Evolutionary conservation across 1,284 basidiomycete species (phyloP).

Genomic region (Ceratobasidium papillatum): DNA sequence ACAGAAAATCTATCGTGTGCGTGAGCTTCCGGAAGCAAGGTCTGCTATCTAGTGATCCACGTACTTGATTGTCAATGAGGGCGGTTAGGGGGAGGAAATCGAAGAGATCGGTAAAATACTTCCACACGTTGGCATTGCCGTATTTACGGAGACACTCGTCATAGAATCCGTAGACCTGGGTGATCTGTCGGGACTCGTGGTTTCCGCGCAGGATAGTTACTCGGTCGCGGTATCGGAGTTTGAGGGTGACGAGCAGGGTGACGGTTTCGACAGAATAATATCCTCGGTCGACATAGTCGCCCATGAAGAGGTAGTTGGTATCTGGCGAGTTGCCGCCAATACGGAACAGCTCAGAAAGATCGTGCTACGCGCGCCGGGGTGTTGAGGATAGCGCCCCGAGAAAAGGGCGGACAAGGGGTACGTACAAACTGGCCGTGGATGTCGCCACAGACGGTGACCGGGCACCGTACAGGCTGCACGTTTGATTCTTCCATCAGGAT

Average conservation of each 20-base stretch:
- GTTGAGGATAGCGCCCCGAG: slow-evolving; percentile 17
- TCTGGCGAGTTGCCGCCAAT: slow-evolving; percentile 99
- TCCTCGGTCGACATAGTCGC: slow-evolving; percentile 98
- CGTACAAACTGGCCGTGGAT: slow-evolving; percentile 99
- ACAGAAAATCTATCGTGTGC: slow-evolving; percentile 89
- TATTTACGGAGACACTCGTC: slow-evolving; percentile 99
- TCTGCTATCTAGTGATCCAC: slow-evolving; percentile 51
- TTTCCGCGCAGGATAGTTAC: slow-evolving; percentile 98
- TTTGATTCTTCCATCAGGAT: slow-evolving; percentile 98
- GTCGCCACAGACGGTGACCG: slow-evolving; percentile 96
- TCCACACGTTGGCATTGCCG: slow-evolving; percentile 99
- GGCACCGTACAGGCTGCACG: slow-evolving; percentile 97
- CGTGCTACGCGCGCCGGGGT: slow-evolving; percentile 71
- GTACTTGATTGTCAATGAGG: slow-evolving; percentile 96
- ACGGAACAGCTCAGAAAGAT: slow-evolving; percentile 98
- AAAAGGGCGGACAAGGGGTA: slow-evolving; percentile 49
- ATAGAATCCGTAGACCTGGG: slow-evolving; percentile 99
- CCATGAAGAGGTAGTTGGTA: slow-evolving; percentile 99
- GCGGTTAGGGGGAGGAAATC: slow-evolving; percentile 98
- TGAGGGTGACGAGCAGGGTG: slow-evolving; percentile 96
- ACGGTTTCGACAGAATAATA: slow-evolving; percentile 99
- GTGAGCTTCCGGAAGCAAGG: slow-evolving; percentile 30
- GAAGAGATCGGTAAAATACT: slow-evolving; percentile 98
- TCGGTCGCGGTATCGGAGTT: slow-evolving; percentile 97
- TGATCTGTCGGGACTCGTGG: slow-evolving; percentile 99